Base-by-base conservation (phyloP, 768 basidiomycete genomes). In the Epithele typhae region DNA sequence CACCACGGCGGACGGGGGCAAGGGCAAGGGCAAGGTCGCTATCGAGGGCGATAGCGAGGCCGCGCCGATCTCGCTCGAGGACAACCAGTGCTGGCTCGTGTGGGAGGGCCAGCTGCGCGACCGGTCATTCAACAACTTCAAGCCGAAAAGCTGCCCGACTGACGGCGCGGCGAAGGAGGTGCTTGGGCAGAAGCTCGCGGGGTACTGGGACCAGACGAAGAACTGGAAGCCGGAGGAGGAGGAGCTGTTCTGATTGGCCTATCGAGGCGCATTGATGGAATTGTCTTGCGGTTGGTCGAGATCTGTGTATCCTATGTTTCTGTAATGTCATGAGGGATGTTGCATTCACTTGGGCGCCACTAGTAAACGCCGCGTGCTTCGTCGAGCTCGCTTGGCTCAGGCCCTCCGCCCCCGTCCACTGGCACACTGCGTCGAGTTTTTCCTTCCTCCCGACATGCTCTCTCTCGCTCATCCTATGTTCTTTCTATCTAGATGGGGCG, bases 161-260 rank as follows among this genome's bases (percentile, higher is more conserved):
- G 96, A 99, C 63, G 68, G 76, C 19, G 75, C 82, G 30, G 95
- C 92, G 11, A 89, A 88, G 67, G 94, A 96, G 55, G 74, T 80
- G 40, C 73, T 98, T 22, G 94, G 94, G 1, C 76, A 79, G 48
- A 92, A 83, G 73, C 64, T 92, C 65, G 83, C 84, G 39, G 89
- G 91, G 0, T 88, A 92, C 63, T 98, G 94, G 94, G 95, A 97
- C 64, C 78, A 89, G 65, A 83, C 92, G 23, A 96, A 93, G 80
- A 87, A 88, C 59, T 91, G 84, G 80, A 87, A 80, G 63, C 76
- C 81, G 4, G 84, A 87, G 64, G 89, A 92, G 44, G 87, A 89
- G 55, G 85, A 89, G 48, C 54, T 82, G 56, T 79, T 81, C 58
- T 84, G 18, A 77, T 30, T 14, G 8, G 8, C 7, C 14, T 7